Conservation (phyloP, 768 basidiomycete genomes). For the Russula sp. region DNA sequence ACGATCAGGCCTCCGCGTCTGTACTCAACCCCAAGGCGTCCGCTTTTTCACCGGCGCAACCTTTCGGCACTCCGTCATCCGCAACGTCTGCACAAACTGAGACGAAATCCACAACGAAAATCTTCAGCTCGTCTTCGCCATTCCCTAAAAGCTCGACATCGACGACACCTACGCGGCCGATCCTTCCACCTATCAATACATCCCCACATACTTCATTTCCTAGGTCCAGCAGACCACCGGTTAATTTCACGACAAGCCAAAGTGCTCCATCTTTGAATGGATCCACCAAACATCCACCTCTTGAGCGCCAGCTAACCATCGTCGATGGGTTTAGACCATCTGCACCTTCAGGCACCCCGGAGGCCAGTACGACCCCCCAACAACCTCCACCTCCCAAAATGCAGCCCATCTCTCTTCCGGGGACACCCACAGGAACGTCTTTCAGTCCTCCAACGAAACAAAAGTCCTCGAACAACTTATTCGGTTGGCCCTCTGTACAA, state of each 20-base stretch:
- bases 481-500: constrained; percentile 33
- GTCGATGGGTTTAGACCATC: constrained; percentile 15
- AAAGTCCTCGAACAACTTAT: constrained; percentile 31
- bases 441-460: constrained; percentile 31
- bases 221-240: constrained; percentile 1
- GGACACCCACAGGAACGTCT: constrained; percentile 36
- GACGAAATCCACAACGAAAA: not conserved
- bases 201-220: constrained; percentile 13
- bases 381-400: constrained; percentile 33
- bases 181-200: constrained; percentile 25
- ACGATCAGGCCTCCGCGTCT: not conserved
- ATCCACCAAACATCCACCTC: constrained; percentile 4
- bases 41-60: constrained; percentile 28
- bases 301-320: constrained; percentile 14
- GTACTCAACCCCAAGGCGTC: constrained; percentile 28
- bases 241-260: constrained; percentile 15
- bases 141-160: constrained; percentile 9
- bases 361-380: constrained; percentile 3
- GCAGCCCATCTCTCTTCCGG: constrained; percentile 35
- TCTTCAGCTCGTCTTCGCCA: constrained; percentile 9
- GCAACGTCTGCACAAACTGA: constrained; percentile 19
- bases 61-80: constrained; percentile 26
- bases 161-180: constrained; percentile 17
- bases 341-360: not conserved
- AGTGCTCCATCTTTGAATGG: constrained; percentile 19